Percentiles rank a stretch among this genome's conserved stretches.
Evolutionary conservation across 2,329 filamentous ascomycete species (phyloP).

Genomic region (Incumbomyces lentus): DNA sequence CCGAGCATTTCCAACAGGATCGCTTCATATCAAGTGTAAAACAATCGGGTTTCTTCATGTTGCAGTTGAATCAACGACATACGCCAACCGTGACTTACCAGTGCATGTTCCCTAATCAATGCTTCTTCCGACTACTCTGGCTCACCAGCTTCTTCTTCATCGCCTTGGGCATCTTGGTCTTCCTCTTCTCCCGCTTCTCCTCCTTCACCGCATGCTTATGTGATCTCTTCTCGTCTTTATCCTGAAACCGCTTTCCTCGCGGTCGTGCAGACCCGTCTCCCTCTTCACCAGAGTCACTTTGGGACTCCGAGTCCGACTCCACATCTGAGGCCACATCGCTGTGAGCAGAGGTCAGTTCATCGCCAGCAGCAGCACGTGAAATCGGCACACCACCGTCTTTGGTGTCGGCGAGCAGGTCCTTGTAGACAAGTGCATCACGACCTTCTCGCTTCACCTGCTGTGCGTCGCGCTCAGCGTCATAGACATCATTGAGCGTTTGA

Average conservation of each 20-base stretch:
- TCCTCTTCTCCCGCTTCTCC: conserved; percentile 84
- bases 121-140: conserved; percentile 50
- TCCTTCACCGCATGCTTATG: conserved; percentile 92
- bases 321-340: conserved; percentile 27
- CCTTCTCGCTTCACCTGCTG: conserved; percentile 64
- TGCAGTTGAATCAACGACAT: neutral
- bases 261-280: conserved; percentile 47
- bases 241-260: conserved; percentile 74
- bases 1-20: too few relatives aligned
- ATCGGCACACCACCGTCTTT: conserved; percentile 27
- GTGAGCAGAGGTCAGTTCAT: conserved; percentile 30
- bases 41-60: conserved; percentile 3
- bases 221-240: conserved; percentile 79
- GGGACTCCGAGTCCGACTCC: conserved; percentile 23
- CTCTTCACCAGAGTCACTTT: conserved; percentile 31
- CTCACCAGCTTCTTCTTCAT: conserved; percentile 80
- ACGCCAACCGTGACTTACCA: too few relatives aligned
- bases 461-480: conserved; percentile 86
- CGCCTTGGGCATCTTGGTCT: conserved; percentile 93
- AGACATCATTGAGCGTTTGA: conserved; percentile 89
- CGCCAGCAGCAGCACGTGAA: conserved; percentile 25
- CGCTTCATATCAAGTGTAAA: conserved; percentile 18
- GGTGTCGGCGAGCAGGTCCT: conserved; percentile 62
- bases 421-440: conserved; percentile 71
- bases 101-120: conserved; percentile 34